Evolutionary conservation across 192 early-diverging fungal species (phyloP), one percentile per base, ranked within the genome.

Genomic region (Chytriomyces sp.): DNA sequence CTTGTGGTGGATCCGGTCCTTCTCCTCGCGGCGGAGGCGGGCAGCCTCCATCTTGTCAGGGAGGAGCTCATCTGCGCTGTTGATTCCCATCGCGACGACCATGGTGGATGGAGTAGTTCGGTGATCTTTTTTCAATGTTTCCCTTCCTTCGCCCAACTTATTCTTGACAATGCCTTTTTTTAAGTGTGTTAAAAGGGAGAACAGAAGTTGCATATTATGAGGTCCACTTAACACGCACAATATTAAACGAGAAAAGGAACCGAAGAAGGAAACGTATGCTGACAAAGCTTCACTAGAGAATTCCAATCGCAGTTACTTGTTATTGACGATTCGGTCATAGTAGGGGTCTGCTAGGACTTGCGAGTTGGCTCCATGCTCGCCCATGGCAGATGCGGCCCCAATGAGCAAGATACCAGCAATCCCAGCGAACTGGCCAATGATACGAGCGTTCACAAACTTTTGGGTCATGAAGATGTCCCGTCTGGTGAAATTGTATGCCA

Each of bases 21-120:
- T 68, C 36, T 64, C 62, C 33, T 64, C 62, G 5, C 62, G 12
- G 26, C 62, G 36, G 19, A 39, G 39, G 17, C 62, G 62, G 26
- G 39, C 39, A 8, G 62, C 62, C 36, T 64, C 62, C 62, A 64
- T 64, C 62, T 64, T 40, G 26, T 39, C 22, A 10, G 62, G 62
- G n/a, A 64, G 26, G 6, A 44, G 39, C 39, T 44, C 44, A 32
- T 64, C 25, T 4, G 39, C 62, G 10, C 39, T 25, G 0, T 44
- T 37, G 62, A 44, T 37, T 6, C 32, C 14, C 62, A 64, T 64
- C 28, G 62, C n/a, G 12, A 52, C 44, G 19, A 12, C 19, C 62
- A 64, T 64, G 6, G 30, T 61, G 0, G 25, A 5, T 28, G 38
- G 6, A 36, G 5, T 0, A 8, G 39, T 64, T n/a, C n/a, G n/a